A percentile compares a stretch with the other conserved stretches of the same genome.
Evolutionary conservation across 441 rosid genomes (phyloP).

Genomic region (Mallotus repandus): DNA sequence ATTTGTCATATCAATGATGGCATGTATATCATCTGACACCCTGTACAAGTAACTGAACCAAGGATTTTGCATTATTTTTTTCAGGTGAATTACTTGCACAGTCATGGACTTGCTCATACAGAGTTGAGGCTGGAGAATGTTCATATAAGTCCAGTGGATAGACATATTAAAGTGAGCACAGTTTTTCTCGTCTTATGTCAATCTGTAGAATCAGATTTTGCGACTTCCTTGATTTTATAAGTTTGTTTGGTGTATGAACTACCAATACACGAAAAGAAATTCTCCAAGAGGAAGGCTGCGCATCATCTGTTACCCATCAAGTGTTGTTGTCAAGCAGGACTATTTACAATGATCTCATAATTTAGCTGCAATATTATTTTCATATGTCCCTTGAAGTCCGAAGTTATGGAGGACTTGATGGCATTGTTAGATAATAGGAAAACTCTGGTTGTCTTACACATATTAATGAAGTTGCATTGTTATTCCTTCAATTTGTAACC

Average conservation of each 20-base stretch:
- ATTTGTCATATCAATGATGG: not conserved
- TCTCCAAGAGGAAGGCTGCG: not conserved
- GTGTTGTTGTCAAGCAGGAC: not conserved
- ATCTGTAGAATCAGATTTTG: not conserved
- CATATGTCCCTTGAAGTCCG: not conserved
- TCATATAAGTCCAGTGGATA: slow-evolving; percentile 91
- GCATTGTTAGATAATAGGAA: not conserved
- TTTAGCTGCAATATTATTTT: not conserved
- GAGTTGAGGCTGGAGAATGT: slow-evolving; percentile 95
- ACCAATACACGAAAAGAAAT: not conserved
- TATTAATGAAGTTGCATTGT: not conserved
- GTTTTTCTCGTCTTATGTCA: slow-evolving; percentile 2
- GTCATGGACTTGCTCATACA: slow-evolving; percentile 98
- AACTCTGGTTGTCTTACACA: not conserved
- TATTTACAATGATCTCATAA: not conserved
- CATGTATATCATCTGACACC: not conserved
- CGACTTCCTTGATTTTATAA: not conserved
- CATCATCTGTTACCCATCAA: not conserved
- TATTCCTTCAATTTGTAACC: slow-evolving; percentile 5
- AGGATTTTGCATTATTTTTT: slow-evolving; percentile 13
- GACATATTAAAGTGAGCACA: slow-evolving; percentile 79
- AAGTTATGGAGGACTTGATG: not conserved
- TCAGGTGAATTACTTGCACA: slow-evolving; percentile 96
- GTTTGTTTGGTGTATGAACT: not conserved
- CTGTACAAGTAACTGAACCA: not conserved